phyloP scores from a whole-genome alignment of 1,139 yeast genomes.

The Scheffersomyces segobiensis region DNA sequence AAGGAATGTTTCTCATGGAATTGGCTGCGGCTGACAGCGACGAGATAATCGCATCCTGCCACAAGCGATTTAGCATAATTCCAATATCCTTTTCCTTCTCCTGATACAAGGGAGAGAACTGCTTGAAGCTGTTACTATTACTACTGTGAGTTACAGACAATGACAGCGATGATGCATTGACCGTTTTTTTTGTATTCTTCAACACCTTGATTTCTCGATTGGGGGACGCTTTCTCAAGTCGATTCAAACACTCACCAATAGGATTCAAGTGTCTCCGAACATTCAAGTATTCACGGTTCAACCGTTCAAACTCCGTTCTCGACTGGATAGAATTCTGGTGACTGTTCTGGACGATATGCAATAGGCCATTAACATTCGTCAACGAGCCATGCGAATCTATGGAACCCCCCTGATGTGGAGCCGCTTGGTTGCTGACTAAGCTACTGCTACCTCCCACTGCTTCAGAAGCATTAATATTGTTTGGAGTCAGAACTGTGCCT shows the following conservation, averaged over 20 bases:
- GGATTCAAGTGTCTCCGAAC: constrained; percentile 73
- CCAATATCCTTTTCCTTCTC: constrained; percentile 34
- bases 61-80: constrained; percentile 28
- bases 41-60: constrained; percentile 40
- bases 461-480: not conserved
- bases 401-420: not conserved
- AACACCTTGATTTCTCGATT: not conserved
- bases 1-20: constrained; percentile 1
- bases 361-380: constrained; percentile 32
- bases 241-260: constrained; percentile 57
- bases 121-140: constrained; percentile 35
- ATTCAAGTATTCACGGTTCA: constrained; percentile 71
- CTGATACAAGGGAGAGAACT: constrained; percentile 33
- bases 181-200: not conserved
- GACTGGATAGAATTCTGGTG: constrained; percentile 56
- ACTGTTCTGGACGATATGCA: constrained; percentile 33
- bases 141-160: constrained; percentile 1
- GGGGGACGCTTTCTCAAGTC: constrained; percentile 31
- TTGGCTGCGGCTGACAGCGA: constrained; percentile 6
- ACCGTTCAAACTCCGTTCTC: constrained; percentile 73
- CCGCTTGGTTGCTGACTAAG: not conserved
- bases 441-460: not conserved
- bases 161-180: not conserved
- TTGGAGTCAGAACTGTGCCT: constrained; percentile 4
- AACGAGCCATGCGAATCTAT: not conserved